Percentiles rank a stretch among this genome's conserved stretches.
These are phyloP conservation scores for Scedosporium dehoogii DNA, from an alignment of 2,329 filamentous ascomycete species.

Conservation along the genomic window DNA sequence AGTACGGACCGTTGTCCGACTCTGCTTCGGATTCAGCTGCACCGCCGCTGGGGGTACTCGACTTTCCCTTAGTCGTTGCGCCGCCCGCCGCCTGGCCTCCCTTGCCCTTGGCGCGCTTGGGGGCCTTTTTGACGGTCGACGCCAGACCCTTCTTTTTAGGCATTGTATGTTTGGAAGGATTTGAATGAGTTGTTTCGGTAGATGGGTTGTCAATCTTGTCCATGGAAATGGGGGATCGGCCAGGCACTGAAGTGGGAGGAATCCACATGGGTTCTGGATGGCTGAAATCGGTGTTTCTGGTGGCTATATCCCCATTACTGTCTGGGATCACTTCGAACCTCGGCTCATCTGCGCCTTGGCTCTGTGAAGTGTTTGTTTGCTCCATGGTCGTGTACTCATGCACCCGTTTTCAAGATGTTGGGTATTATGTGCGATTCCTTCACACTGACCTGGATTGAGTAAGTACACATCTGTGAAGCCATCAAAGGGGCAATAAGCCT, in stretches of 20 bases:
- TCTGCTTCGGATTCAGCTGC: constrained; percentile 36
- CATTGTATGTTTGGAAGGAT: neutral
- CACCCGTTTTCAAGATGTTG: neutral
- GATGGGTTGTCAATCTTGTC: constrained; percentile 5
- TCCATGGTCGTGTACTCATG: neutral
- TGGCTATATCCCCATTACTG: neutral
- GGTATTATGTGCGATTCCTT: neutral
- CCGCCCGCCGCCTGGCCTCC: constrained; percentile 14
- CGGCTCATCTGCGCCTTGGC: neutral
- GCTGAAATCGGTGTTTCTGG: neutral
- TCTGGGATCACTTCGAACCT: constrained; percentile 4
- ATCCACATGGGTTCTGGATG: neutral
- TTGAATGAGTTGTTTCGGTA: neutral
- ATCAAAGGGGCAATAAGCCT: neutral
- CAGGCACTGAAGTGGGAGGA: constrained; percentile 1
- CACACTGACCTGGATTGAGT: neutral
- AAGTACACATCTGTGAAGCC: neutral
- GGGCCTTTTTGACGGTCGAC: constrained; percentile 25
- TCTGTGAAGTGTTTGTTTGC: neutral
- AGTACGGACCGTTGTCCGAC: constrained; percentile 68
- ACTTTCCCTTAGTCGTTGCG: constrained; percentile 18
- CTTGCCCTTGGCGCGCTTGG: constrained; percentile 25
- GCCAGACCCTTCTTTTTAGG: constrained; percentile 27
- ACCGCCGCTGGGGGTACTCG: constrained; percentile 11
- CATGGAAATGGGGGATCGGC: neutral